Conservation (phyloP, 139 green algal genomes). For the Volvox reticuliferus region DNA sequence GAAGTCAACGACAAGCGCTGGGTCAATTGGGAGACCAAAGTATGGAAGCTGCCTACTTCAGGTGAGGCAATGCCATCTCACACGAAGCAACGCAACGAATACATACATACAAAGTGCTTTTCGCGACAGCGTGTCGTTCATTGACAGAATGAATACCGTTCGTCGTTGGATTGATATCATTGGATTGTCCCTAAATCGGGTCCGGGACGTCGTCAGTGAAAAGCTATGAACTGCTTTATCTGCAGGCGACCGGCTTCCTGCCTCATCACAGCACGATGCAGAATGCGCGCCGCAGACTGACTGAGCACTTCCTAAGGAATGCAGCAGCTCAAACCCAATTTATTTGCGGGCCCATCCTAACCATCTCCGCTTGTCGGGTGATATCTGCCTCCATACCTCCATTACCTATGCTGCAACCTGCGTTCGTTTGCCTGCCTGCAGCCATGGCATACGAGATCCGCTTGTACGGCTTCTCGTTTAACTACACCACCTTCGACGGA, state of each 20-base stretch:
- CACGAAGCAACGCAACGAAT: not conserved
- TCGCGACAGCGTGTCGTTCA: not conserved
- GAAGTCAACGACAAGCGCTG: not conserved
- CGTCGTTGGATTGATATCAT: too few relatives aligned
- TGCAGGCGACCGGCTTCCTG: too few relatives aligned
- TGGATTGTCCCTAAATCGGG: too few relatives aligned
- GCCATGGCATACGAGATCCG: not conserved
- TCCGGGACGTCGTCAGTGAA: too few relatives aligned
- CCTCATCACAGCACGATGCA: too few relatives aligned
- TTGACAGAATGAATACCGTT: not conserved
- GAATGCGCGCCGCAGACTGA: too few relatives aligned
- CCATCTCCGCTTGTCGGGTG: not conserved
- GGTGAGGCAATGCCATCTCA: not conserved
- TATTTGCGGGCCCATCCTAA: too few relatives aligned
- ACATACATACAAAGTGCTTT: not conserved
- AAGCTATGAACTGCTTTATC: too few relatives aligned
- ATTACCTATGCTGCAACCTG: not conserved
- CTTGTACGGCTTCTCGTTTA: not conserved
- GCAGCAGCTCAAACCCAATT: too few relatives aligned
- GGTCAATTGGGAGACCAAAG: slow-evolving; percentile 13
- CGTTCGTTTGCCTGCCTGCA: not conserved
- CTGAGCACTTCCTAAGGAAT: not conserved
- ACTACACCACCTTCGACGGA: not conserved
- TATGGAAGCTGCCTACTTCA: not conserved
- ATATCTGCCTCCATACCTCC: not conserved